Base-by-base conservation (phyloP, 2,329 filamentous ascomycete species). In the Calonectria montana region DNA sequence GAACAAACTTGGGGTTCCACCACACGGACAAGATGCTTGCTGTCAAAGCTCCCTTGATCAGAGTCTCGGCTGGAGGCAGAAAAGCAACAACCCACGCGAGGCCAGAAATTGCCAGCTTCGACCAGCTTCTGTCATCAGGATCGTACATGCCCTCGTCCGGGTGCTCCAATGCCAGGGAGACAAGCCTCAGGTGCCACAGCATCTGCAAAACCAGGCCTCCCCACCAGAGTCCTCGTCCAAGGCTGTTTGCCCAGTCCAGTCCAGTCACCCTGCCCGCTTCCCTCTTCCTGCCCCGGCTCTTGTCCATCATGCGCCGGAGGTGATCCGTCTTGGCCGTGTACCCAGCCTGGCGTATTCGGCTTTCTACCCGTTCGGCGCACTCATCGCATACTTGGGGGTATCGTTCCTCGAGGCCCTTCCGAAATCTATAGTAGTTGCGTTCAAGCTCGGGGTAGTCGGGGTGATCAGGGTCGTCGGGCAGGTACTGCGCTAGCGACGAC, bases 341-440 rank as follows among this genome's bases (percentile, higher is more conserved):
- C 10, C 91, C 92, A 0, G 94, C 91, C 75, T 91, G 87, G 25
- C 90, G 88, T 65, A 98, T 91, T 72, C 91, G 89, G 41, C 89
- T 86, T 73, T 93, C 90, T 25, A 96, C 96, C 72, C 87, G 90
- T 7, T 92, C 93, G 74, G 94, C 93, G 83, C 97, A 99, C 55
- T 91, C 87, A 73, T 89, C 89, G 85, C 97, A 99, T 70, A 98
- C 93, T 80, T 97, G 95, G 0, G 97, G 97, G 80, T 98, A 98
- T 62, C 93, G 90, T 78, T 91, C 87, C 84, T 98, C 96, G 21
- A 98, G 87, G 64, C 92, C 88, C 73, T 87, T 88, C 73, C 92
- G 92, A 81, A 94, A 97, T 41, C 88, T 87, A 74, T 92, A 92
- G 77, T 94, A 93, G 61, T 89, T 89, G 67, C 88, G 88, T 81